Evolutionary conservation across 805 yeast species (phyloP), one percentile per base, ranked within the genome.

Genomic region (Candida xiaguanensis): DNA sequence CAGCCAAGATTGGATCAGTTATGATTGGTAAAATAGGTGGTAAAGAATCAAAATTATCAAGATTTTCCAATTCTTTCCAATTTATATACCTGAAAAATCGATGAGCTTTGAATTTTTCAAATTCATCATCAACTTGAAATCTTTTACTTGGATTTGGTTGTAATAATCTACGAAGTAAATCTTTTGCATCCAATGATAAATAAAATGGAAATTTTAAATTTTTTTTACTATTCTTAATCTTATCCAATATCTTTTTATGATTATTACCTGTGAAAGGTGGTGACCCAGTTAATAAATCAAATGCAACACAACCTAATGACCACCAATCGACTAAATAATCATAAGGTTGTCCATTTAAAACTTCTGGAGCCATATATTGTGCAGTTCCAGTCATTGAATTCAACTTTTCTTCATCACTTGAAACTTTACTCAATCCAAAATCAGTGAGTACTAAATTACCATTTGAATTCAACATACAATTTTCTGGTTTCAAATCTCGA

Each of bases 351-450:
- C 70, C 70, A 34, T 54, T 55, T 26, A 69, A 50, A n/a, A 69
- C 62, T 43, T 69, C 74, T 1, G 74, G 74, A 0, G 74, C 74
- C 74, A 69, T 69, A 47, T 69, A 69, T 47, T 68, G 72, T 1
- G 71, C 65, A 1, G 74, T 69, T 6, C 74, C 74, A 13, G 67
- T 68, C 48, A 68, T 65, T 8, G 70, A 65, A 40, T 53, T 50
- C 6, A 32, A 45, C 30, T 44, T 49, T 8, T 48, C 50, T 23
- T 44, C 42, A 28, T 51, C 55, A 31, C 44, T 46, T 2, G 58
- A 51, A n/a, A 63, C 65, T 43, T 68, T 68, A 2, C 70, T 63
- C 31, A 68, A 55, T 1, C 74, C 74, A 46, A 68, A 68, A 46
- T 68, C 74, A 2, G 74, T 68, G 39, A 68, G 58, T 9, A 67